Conservation (phyloP, 306 rosid species). For the Pueraria montana region DNA sequence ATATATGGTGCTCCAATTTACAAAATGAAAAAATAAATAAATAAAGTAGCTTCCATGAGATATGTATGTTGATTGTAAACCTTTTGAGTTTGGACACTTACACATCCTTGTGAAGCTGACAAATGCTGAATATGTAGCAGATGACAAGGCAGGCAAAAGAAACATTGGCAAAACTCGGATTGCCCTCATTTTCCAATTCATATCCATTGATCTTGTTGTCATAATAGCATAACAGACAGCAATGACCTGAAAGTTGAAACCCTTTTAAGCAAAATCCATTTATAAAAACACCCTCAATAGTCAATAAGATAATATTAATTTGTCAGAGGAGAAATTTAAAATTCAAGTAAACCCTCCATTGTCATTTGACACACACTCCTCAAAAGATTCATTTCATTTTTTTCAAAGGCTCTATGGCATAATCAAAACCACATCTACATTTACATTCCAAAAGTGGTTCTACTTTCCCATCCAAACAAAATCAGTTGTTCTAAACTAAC, state of each 20-base stretch:
- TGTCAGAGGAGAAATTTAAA: background rate
- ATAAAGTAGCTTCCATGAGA: constrained; percentile 3
- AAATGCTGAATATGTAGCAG: constrained; percentile 66
- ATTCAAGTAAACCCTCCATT: background rate
- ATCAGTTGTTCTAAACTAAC: background rate
- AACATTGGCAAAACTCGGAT: constrained; percentile 86
- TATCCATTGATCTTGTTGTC: constrained; percentile 70
- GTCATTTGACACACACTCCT: background rate
- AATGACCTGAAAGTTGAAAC: constrained; percentile 70
- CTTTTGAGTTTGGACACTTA: constrained; percentile 56
- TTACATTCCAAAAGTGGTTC: background rate
- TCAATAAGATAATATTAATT: constrained; percentile 9
- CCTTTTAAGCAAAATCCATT: constrained; percentile 38
- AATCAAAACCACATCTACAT: background rate
- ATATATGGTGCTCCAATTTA: constrained; percentile 12
- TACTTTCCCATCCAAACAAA: constrained; percentile 5
- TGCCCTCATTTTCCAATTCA: constrained; percentile 93
- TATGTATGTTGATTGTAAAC: background rate
- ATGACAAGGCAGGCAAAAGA: constrained; percentile 80
- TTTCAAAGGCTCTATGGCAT: background rate
- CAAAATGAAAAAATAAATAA: background rate
- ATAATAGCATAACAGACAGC: constrained; percentile 85
- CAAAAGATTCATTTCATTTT: background rate
- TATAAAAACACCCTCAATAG: background rate
- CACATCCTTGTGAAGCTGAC: constrained; percentile 76